Conservation (phyloP, 108 stramenopile genomes). For the Chaetoceros muelleri region DNA sequence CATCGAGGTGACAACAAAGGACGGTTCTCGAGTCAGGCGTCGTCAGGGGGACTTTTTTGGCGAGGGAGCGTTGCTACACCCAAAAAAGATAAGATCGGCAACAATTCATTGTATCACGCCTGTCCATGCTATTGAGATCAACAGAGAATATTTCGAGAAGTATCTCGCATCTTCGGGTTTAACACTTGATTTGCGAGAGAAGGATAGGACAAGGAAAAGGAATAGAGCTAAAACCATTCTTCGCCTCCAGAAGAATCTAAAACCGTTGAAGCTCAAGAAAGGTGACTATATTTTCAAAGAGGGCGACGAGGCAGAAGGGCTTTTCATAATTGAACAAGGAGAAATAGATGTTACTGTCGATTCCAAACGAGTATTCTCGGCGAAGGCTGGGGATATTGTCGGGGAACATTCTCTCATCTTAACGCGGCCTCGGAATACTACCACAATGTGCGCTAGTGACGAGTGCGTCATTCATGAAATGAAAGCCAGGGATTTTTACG, state of each 20-base stretch:
- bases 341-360: slow-evolving; percentile 26
- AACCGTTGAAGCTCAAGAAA: slow-evolving; percentile 15
- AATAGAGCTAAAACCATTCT: slow-evolving; percentile 74
- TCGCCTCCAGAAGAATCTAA: slow-evolving; percentile 54
- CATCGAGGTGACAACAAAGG: slow-evolving; percentile 48
- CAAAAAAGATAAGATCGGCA: slow-evolving; percentile 40
- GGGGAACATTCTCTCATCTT: slow-evolving; percentile 67
- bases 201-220: slow-evolving; percentile 67
- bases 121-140: slow-evolving; percentile 76
- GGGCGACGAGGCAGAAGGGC: slow-evolving; percentile 42
- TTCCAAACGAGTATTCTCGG: slow-evolving; percentile 32
- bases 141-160: slow-evolving; percentile 80
- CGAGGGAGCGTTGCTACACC: slow-evolving; percentile 68
- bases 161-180: slow-evolving; percentile 53
- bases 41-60: slow-evolving; percentile 68
- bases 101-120: slow-evolving; percentile 70
- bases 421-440: slow-evolving; percentile 46
- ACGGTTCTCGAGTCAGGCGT: slow-evolving; percentile 46
- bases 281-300: slow-evolving; percentile 38
- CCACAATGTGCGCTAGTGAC: slow-evolving; percentile 44
- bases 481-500: slow-evolving; percentile 40
- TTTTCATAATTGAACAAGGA: slow-evolving; percentile 56
- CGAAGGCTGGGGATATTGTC: slow-evolving; percentile 49
- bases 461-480: slow-evolving; percentile 45
- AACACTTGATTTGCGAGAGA: slow-evolving; percentile 49